Evolutionary conservation across 305 asterid genomes (phyloP).

Genomic region (Rubia peregrina): DNA sequence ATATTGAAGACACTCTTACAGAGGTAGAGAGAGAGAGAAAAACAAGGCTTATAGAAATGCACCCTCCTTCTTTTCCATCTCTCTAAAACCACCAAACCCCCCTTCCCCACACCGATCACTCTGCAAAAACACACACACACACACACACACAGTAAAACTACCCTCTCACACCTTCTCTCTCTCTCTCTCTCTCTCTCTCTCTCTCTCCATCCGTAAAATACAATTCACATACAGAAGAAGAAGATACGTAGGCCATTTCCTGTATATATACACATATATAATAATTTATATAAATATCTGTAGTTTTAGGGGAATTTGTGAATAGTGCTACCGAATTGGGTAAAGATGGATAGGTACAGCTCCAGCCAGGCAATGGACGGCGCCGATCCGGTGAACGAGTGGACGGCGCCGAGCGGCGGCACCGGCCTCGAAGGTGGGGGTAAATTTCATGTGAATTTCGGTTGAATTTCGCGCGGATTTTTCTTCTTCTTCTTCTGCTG

Average conservation of each 20-base stretch:
- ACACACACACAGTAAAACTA: background rate
- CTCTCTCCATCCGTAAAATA: too few species aligned
- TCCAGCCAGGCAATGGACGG: slow-evolving; percentile 64
- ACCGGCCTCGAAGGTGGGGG: slow-evolving; percentile 89
- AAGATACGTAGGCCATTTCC: background rate
- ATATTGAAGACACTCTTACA: slow-evolving; percentile 27
- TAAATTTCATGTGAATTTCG: slow-evolving; percentile 45
- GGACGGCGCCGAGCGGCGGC: slow-evolving; percentile 84
- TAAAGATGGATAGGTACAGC: slow-evolving; percentile 52
- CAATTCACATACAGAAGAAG: too few species aligned
- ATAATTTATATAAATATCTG: slow-evolving; percentile 4
- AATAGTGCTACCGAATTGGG: slow-evolving; percentile 18
- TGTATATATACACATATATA: slow-evolving; percentile 16
- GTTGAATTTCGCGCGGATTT: slow-evolving; percentile 14
- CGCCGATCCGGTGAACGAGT: slow-evolving; percentile 83
- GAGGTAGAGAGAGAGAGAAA: slow-evolving; percentile 18
- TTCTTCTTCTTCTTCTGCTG: background rate
- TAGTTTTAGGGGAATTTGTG: slow-evolving; percentile 15
- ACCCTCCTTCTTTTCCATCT: slow-evolving; percentile 20
- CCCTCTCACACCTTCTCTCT: background rate
- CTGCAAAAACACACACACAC: slow-evolving; percentile 19
- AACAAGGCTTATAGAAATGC: slow-evolving; percentile 17
- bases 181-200: background rate
- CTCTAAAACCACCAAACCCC: slow-evolving; percentile 46
- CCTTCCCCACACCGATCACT: slow-evolving; percentile 4